These are phyloP conservation scores for Xerocomellus amylosporus DNA, from an alignment of 768 basidiomycete species.

Conservation along the genomic window DNA sequence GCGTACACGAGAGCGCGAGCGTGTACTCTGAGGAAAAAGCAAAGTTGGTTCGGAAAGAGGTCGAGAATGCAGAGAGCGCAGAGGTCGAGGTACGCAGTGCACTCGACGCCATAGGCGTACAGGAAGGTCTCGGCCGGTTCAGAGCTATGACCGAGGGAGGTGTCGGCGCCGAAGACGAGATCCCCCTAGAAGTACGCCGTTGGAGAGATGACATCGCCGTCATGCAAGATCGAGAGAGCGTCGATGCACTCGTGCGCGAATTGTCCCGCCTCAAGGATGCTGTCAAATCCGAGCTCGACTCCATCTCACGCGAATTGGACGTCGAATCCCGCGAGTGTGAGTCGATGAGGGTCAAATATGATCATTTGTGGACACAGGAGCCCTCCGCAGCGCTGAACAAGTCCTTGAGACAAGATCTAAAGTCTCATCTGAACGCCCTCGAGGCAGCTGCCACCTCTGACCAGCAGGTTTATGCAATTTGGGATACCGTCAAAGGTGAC, in stretches of 20 bases:
- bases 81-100: constrained; percentile 78
- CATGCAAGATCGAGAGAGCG: constrained; percentile 65
- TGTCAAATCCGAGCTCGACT: constrained; percentile 61
- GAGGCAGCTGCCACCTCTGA: constrained; percentile 80
- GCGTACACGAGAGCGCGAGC: constrained; percentile 93
- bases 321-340: constrained; percentile 87
- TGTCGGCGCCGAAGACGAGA: constrained; percentile 58
- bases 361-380: constrained; percentile 81
- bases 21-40: constrained; percentile 99
- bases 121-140: constrained; percentile 65
- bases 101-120: constrained; percentile 79
- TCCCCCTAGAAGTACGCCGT: constrained; percentile 66
- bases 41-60: constrained; percentile 85
- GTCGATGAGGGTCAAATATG: constrained; percentile 80
- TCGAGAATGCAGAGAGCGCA: constrained; percentile 80
- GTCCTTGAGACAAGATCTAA: constrained; percentile 71
- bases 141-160: constrained; percentile 68
- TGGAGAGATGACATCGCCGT: constrained; percentile 73
- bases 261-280: constrained; percentile 56
- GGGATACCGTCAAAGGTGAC: constrained; percentile 67
- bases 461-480: constrained; percentile 66
- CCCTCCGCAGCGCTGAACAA: constrained; percentile 77
- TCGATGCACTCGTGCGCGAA: constrained; percentile 60
- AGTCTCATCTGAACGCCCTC: constrained; percentile 66
- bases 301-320: constrained; percentile 66